Evolutionary conservation across 371 early-diverging fungal genomes (phyloP).

Genomic region (Chytridiales sp.): DNA sequence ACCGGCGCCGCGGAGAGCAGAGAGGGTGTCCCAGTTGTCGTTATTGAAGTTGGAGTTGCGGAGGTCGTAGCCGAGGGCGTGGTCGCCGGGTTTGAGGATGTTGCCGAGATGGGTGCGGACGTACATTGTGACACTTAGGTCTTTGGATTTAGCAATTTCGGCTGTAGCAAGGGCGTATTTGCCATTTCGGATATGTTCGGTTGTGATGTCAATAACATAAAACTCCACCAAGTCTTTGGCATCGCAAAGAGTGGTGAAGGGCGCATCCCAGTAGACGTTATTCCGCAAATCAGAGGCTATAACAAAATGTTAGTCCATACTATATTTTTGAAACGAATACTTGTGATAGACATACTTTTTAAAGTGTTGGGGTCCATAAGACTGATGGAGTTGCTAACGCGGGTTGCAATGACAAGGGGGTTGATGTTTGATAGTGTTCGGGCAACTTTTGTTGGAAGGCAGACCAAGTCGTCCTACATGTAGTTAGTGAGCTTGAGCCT

Average conservation of each 20-base stretch:
- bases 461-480: constrained; percentile 90
- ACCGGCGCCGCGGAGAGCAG: constrained; percentile 45
- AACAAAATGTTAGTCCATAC: not conserved
- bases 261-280: constrained; percentile 78
- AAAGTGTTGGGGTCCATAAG: constrained; percentile 85
- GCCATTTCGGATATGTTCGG: constrained; percentile 69
- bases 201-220: constrained; percentile 91
- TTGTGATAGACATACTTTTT: constrained; percentile 20
- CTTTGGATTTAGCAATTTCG: constrained; percentile 64
- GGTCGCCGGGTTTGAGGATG: constrained; percentile 88
- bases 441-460: constrained; percentile 82
- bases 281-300: constrained; percentile 70
- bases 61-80: constrained; percentile 89
- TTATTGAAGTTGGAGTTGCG: constrained; percentile 89
- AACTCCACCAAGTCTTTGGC: constrained; percentile 79
- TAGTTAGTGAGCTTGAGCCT: not conserved
- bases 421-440: constrained; percentile 80
- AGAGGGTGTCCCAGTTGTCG: constrained; percentile 55
- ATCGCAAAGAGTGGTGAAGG: constrained; percentile 74
- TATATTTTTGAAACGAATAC: not conserved
- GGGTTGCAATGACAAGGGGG: constrained; percentile 79
- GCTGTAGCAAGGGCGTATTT: constrained; percentile 55
- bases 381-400: constrained; percentile 83
- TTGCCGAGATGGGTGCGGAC: constrained; percentile 92
- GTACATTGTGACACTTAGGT: constrained; percentile 67